These are phyloP conservation scores for Phytophthora nicotianae DNA, from an alignment of 352 stramenopile genomes.

Conservation along the genomic window DNA sequence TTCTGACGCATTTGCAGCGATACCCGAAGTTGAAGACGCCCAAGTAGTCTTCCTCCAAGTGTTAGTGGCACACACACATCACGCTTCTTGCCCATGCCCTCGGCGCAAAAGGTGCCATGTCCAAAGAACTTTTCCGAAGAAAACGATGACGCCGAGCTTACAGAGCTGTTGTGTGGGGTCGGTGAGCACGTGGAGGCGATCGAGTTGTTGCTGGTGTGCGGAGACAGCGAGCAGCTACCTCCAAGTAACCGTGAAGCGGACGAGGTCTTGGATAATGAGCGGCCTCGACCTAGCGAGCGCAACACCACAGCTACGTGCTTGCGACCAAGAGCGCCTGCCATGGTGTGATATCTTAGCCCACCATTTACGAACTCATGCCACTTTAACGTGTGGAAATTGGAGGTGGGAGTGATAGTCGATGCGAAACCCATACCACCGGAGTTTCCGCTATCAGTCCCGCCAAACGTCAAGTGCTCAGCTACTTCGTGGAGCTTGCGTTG, in stretches of 20 bases:
- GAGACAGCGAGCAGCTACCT: slow-evolving; percentile 33
- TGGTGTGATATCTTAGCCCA: slow-evolving; percentile 69
- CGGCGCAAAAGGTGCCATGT: slow-evolving; percentile 72
- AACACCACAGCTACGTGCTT: slow-evolving; percentile 74
- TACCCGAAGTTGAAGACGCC: slow-evolving; percentile 60
- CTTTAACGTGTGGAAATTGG: slow-evolving; percentile 74
- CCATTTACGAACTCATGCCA: slow-evolving; percentile 78
- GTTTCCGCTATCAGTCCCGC: slow-evolving; percentile 29
- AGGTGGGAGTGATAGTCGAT: slow-evolving; percentile 57
- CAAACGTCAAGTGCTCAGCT: slow-evolving; percentile 73
- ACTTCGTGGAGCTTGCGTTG: slow-evolving; percentile 84
- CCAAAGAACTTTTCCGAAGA: slow-evolving; percentile 57
- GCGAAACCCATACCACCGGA: slow-evolving; percentile 40
- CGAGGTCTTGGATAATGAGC: slow-evolving; percentile 36
- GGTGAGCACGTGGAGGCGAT: slow-evolving; percentile 40
- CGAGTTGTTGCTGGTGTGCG: slow-evolving; percentile 29
- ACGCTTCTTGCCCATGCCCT: slow-evolving; percentile 49
- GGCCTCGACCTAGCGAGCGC: slow-evolving; percentile 41
- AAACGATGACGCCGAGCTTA: slow-evolving; percentile 30
- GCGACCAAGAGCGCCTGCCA: slow-evolving; percentile 44
- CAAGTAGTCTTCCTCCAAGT: slow-evolving; percentile 64
- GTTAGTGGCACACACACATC: slow-evolving; percentile 67
- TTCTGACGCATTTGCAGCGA: slow-evolving; percentile 54
- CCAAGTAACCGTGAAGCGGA: slow-evolving; percentile 33
- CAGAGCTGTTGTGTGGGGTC: slow-evolving; percentile 29